phyloP scores from a whole-genome alignment of 352 stramenopile species.

The Phytophthora constricta region DNA sequence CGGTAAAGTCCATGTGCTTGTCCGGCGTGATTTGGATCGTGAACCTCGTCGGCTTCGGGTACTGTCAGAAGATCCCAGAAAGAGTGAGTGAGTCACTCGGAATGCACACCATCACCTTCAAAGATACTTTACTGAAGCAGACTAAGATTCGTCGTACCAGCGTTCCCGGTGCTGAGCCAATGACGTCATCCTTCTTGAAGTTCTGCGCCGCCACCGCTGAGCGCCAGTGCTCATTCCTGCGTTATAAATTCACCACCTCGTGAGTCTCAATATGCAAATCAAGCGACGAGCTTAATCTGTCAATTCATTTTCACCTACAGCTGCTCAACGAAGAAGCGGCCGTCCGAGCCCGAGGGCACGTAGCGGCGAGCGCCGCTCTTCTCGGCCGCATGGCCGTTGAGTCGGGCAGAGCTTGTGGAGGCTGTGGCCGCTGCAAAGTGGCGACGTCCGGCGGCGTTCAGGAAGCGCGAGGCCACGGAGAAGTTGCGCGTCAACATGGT shows the following conservation, averaged over 20 bases:
- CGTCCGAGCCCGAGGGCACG: conserved; percentile 62
- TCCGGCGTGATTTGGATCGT: conserved; percentile 80
- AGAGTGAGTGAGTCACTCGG: background rate
- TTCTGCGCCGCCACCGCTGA: conserved; percentile 73
- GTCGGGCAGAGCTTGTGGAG: conserved; percentile 26
- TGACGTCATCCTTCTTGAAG: conserved; percentile 68
- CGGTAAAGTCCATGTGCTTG: conserved; percentile 87
- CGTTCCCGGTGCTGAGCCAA: conserved; percentile 71
- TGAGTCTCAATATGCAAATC: background rate
- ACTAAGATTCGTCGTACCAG: conserved; percentile 73
- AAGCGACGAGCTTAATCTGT: background rate
- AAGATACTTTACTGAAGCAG: background rate
- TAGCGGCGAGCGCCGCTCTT: conserved; percentile 52
- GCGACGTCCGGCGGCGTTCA: conserved; percentile 39
- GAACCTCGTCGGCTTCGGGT: conserved; percentile 71
- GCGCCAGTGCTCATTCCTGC: conserved; percentile 72
- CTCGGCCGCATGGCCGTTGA: conserved; percentile 33
- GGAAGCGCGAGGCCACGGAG: conserved; percentile 28
- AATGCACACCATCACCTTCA: conserved; percentile 11
- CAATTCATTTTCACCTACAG: conserved; percentile 30
- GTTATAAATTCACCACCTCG: background rate
- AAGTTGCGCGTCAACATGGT: conserved; percentile 46
- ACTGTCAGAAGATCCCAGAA: conserved; percentile 41
- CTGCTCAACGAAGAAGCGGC: conserved; percentile 78
- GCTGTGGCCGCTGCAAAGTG: conserved; percentile 46